Evolutionary conservation across 768 basidiomycete species (phyloP).

Genomic region (Coprinopsis strossmayeri): DNA sequence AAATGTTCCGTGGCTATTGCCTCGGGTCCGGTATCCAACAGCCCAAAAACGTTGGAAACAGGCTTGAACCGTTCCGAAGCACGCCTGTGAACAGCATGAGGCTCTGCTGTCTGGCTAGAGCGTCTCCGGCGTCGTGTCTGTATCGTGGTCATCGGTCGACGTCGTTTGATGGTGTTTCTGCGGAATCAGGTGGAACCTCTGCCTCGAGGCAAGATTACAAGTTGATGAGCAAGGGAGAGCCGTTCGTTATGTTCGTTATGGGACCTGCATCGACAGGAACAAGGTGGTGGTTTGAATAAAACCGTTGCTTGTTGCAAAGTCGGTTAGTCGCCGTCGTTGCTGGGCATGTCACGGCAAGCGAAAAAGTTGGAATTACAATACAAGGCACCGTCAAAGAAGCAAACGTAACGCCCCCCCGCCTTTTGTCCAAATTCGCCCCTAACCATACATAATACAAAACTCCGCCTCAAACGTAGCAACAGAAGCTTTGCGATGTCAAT

Average conservation of each 20-base stretch:
- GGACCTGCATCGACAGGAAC: slow-evolving; percentile 3
- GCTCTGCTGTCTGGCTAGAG: neutral
- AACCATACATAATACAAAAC: too few relatives aligned
- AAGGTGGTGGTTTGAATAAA: slow-evolving; percentile 12
- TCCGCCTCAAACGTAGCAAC: too few relatives aligned
- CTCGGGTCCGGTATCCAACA: neutral
- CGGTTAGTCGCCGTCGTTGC: slow-evolving; percentile 5
- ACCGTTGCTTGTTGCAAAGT: slow-evolving; percentile 6
- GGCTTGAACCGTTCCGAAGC: neutral
- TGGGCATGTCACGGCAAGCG: slow-evolving; percentile 6
- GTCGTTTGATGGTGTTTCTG: slow-evolving; percentile 3
- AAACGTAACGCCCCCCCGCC: too few relatives aligned
- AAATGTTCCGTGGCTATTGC: neutral
- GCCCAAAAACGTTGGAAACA: neutral
- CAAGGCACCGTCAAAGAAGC: neutral
- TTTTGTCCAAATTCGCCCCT: too few relatives aligned
- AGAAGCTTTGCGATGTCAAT: too few relatives aligned
- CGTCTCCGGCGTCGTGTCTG: slow-evolving; percentile 1
- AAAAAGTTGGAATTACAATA: slow-evolving; percentile 1
- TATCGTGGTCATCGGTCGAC: neutral
- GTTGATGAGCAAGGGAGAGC: neutral
- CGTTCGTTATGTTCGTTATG: slow-evolving; percentile 1
- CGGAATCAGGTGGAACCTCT: slow-evolving; percentile 4
- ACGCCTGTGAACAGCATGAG: slow-evolving; percentile 1
- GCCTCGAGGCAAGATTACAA: slow-evolving; percentile 12